These are phyloP conservation scores for Penicillium sp. DNA, from an alignment of 2,329 filamentous ascomycete species.

Conservation along the genomic window DNA sequence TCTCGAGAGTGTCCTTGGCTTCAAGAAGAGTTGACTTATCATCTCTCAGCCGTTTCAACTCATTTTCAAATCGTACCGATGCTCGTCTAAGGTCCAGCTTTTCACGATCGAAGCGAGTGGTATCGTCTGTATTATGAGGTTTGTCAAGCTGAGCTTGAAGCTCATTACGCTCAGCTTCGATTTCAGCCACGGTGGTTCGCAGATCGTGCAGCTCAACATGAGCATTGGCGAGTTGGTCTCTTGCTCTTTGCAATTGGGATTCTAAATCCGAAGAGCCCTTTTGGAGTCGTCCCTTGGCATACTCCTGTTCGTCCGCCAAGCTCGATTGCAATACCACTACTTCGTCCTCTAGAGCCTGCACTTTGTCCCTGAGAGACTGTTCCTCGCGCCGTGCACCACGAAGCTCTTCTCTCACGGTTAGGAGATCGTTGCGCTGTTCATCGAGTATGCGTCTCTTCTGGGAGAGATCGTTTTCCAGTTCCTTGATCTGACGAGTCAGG, in stretches of 20 bases:
- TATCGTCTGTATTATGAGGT: constrained; percentile 59
- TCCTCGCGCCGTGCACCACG: constrained; percentile 69
- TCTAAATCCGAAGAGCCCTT: constrained; percentile 64
- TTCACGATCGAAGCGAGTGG: constrained; percentile 68
- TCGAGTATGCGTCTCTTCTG: constrained; percentile 68
- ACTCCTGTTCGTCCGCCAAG: constrained; percentile 67
- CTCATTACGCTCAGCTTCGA: constrained; percentile 69
- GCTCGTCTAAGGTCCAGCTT: constrained; percentile 69
- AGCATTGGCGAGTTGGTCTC: constrained; percentile 65
- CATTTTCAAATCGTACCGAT: constrained; percentile 70
- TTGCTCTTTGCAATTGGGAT: constrained; percentile 60
- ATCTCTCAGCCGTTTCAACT: constrained; percentile 67
- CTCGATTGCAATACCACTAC: constrained; percentile 72
- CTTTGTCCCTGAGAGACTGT: constrained; percentile 65
- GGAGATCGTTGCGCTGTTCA: constrained; percentile 68
- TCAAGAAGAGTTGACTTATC: constrained; percentile 64
- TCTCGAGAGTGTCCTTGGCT: constrained; percentile 64
- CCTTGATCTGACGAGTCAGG: constrained; percentile 73
- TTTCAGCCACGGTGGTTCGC: constrained; percentile 60
- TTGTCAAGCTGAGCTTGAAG: constrained; percentile 64
- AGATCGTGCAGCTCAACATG: constrained; percentile 65
- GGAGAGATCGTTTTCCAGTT: constrained; percentile 72
- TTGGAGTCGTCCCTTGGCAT: constrained; percentile 61
- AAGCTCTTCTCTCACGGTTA: constrained; percentile 69
- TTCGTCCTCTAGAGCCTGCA: constrained; percentile 73